Base-by-base conservation (phyloP, 768 basidiomycete genomes). In the Kwoniella sp. region DNA sequence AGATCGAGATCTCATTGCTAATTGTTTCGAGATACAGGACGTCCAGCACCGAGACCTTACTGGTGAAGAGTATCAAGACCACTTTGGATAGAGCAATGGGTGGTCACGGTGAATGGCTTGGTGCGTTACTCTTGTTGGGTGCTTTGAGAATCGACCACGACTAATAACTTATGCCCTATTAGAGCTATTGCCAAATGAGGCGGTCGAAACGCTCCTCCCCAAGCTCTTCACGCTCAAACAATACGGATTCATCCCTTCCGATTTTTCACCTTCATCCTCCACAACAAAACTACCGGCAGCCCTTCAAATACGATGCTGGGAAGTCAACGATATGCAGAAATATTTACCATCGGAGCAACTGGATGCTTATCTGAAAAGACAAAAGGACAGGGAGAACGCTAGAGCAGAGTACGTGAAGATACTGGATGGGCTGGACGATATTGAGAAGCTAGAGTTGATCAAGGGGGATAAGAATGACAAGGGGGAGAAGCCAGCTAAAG, bases 241-340 rank as follows among this genome's bases (percentile, higher is more conserved):
- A 10, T 77, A 74, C 44, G 73, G 76, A 12, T 60, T 74, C 62
- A 7, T 61, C 37, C 60, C 63, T 3, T 47, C 61, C 48, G 73
- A 74, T 61, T 68, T 77, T 57, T 29, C 68, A 2, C 50, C 69
- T 3, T 69, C 64, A 21, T 55, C 62, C 6, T 65, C 67, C 1
- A 52, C 58, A 9, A 47, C 37, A 10, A 71, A 71, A 53, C 37
- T 77, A 2, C 76, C 76, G 2, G 67, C 65, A 3, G 53, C 65
- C 0, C 57, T 77, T 1, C 76, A 77, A 37, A 69, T 72, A 27
- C 47, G 60, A 25, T 63, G 65, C 26, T 77, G 76, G 76, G 76
- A 77, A 40, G 73, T 68, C 21, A 69, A 36, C 19, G 65, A 74
- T 13, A 50, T 63, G 4, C 53, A 58, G 19, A 62, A 58, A 37